A percentile compares a stretch with the other conserved stretches of the same genome.
Evolutionary conservation across 805 yeast species (phyloP).

Genomic region (Saccharomyces jurei): DNA sequence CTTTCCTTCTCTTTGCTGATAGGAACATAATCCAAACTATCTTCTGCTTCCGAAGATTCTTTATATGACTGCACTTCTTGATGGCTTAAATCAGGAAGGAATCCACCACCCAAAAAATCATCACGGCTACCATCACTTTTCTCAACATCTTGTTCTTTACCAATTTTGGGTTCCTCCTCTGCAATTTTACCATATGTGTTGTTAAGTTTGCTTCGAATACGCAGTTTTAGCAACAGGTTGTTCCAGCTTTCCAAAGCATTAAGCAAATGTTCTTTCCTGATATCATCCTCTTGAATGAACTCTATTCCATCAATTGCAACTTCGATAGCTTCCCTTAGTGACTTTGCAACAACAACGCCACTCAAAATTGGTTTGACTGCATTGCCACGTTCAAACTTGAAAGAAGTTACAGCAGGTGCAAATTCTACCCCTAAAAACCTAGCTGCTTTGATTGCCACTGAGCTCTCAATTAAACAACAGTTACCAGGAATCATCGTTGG

Average conservation of each 20-base stretch:
- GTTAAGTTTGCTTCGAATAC: constrained; percentile 34
- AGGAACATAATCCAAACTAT: neutral
- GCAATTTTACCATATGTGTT: constrained; percentile 36
- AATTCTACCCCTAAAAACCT: constrained; percentile 60
- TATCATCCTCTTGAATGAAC: constrained; percentile 30
- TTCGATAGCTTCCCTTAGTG: constrained; percentile 34
- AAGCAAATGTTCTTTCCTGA: constrained; percentile 37
- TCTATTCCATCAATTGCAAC: constrained; percentile 26
- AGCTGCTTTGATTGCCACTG: constrained; percentile 62
- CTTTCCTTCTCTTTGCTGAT: neutral
- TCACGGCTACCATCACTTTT: constrained; percentile 2
- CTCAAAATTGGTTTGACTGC: constrained; percentile 56
- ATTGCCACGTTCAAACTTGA: constrained; percentile 52
- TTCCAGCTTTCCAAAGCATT: constrained; percentile 37
- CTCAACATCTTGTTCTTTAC: constrained; percentile 14
- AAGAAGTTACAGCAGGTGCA: constrained; percentile 82
- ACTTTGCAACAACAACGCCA: constrained; percentile 68
- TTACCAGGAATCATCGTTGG: constrained; percentile 79
- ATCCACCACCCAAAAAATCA: constrained; percentile 10
- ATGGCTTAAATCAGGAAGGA: constrained; percentile 1
- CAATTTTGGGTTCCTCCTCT: constrained; percentile 2
- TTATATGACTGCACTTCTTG: neutral
- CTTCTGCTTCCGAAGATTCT: neutral
- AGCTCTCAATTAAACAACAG: constrained; percentile 51
- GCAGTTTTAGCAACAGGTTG: constrained; percentile 29